Percentiles rank a stretch among this genome's conserved stretches.
These are phyloP conservation scores for Aurinia saxatilis DNA, from an alignment of 345 rosid species.

Conservation along the genomic window DNA sequence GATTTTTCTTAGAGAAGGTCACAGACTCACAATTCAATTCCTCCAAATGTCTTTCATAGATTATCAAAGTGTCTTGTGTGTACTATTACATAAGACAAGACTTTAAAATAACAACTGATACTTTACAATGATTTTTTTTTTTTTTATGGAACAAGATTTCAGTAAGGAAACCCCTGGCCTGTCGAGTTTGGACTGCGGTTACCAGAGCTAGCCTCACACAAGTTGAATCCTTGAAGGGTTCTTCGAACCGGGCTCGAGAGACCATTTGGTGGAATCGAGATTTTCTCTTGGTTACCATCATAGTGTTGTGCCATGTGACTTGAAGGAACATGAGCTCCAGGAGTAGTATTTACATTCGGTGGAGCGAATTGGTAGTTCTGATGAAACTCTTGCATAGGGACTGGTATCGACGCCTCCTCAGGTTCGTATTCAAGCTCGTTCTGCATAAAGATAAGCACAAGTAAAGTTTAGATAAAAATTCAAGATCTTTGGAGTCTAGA, in stretches of 20 bases:
- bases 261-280: slow-evolving; percentile 33
- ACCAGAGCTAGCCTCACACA: slow-evolving; percentile 25
- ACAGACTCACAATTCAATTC: not conserved
- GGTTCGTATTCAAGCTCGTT: slow-evolving; percentile 63
- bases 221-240: slow-evolving; percentile 57
- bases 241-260: slow-evolving; percentile 68
- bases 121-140: slow-evolving; percentile 15
- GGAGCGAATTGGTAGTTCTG: slow-evolving; percentile 31
- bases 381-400: slow-evolving; percentile 38
- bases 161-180: not conserved
- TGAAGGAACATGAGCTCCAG: slow-evolving; percentile 31
- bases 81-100: slow-evolving; percentile 10
- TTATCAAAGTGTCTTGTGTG: slow-evolving; percentile 7
- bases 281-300: slow-evolving; percentile 38
- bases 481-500: not conserved
- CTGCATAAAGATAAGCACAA: slow-evolving; percentile 29
- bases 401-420: slow-evolving; percentile 49
- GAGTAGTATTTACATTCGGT: slow-evolving; percentile 26
- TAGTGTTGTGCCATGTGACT: slow-evolving; percentile 30
- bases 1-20: not conserved
- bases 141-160: not conserved
- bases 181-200: slow-evolving; percentile 14
- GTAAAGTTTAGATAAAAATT: not conserved
- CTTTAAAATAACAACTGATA: slow-evolving; percentile 4
- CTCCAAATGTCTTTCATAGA: not conserved